Evolutionary conservation across 192 early-diverging fungal species (phyloP), one percentile per base, ranked within the genome.

Genomic region (Linderina pennispora): DNA sequence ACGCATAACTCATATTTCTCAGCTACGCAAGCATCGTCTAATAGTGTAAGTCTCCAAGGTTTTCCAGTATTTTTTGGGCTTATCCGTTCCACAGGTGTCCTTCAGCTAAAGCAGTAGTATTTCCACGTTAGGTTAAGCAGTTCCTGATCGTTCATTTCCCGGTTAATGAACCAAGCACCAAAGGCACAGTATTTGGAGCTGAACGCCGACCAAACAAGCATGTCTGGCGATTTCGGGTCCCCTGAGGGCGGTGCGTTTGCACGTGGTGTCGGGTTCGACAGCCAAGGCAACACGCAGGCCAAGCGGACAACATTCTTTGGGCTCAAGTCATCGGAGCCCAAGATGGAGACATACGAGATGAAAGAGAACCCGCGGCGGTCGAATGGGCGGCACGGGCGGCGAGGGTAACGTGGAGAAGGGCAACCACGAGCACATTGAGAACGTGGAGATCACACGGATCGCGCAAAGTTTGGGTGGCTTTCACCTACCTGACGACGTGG

Each of bases 341-440:
- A 33, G 21, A 25, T 53, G 8, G 42, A 52, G 24, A 24, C 53
- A 1, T 28, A 40, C 23, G 43, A 41, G 7, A 15, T 45, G 19
- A 37, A 31, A 11, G 46, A 47, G 7, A 33, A 45, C 5, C 26
- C 42, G 0, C 17, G 50, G 1, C 21, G 44, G 17, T 25, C 43
- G 17, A n/a, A 40, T 53, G 33, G 62, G 63, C 32, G 63, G 63
- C 15, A 69, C 58, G 11, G 65, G 58, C 21, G 58, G 58, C 33
- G 65, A 62, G n/a, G 58, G 65, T 31, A 69, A 62, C 42, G 65
- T 60, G 16, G 58, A 62, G 26, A 61, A 62, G 53, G 58, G 58
- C 39, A 48, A 36, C 8, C 65, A 69, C 55, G 65, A 69, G 54
- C 57, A 60, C 49, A 37, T 69, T 24, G 65, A 69, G 43, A 39